phyloP scores from a whole-genome alignment of 148 eudicot genomes.

The Chenopodium suecicum region DNA sequence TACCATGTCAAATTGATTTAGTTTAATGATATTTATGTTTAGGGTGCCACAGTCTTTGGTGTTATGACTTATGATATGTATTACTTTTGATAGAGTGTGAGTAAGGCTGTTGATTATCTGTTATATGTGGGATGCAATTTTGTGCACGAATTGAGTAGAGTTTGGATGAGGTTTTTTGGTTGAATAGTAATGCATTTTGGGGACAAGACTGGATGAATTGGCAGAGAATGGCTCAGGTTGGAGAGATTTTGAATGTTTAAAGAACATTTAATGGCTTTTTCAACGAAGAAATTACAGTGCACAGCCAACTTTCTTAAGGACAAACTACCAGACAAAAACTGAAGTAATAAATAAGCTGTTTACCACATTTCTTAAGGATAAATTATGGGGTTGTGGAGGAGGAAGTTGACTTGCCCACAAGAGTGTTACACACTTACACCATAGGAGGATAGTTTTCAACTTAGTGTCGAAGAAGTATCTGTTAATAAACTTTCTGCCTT shows the following conservation, averaged over 20 bases:
- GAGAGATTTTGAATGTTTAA: background rate
- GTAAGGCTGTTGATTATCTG: background rate
- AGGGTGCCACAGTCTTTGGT: too few species aligned
- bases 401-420: background rate
- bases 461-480: background rate
- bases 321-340: background rate
- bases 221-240: background rate
- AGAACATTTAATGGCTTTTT: background rate
- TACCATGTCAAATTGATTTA: too few species aligned
- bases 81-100: too few species aligned
- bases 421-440: background rate
- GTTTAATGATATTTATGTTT: too few species aligned
- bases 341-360: background rate
- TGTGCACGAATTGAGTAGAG: background rate
- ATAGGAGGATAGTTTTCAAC: background rate
- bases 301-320: background rate
- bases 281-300: background rate
- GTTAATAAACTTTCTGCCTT: background rate
- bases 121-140: background rate
- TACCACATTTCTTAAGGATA: background rate
- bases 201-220: background rate
- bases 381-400: background rate
- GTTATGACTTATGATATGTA: too few species aligned
- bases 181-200: background rate
- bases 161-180: background rate